A percentile compares a stretch with the other conserved stretches of the same genome.
Evolutionary conservation across 176 grass and related monocot species (phyloP).

Genomic region (Zizania latifolia): DNA sequence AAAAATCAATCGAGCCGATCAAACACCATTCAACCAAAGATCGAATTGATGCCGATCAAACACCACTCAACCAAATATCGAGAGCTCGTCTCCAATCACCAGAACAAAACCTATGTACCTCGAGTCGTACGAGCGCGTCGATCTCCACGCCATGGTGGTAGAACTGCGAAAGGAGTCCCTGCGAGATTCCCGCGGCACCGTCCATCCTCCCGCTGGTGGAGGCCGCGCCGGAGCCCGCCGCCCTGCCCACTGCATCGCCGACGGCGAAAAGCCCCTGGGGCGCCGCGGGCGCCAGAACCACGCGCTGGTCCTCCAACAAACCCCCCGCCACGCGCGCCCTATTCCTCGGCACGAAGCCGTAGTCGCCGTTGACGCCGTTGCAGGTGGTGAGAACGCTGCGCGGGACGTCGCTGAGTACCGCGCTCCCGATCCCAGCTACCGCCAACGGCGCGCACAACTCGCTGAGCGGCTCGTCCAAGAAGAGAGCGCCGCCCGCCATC

Average conservation of each 20-base stretch:
- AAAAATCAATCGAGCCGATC: background rate
- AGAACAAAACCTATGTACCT: slow-evolving; percentile 6
- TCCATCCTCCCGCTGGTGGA: slow-evolving; percentile 34
- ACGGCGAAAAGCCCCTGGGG: background rate
- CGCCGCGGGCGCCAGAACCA: background rate
- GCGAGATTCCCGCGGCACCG: background rate
- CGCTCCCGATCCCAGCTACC: background rate
- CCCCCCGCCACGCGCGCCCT: background rate
- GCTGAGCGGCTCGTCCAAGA: background rate
- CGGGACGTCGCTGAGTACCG: background rate
- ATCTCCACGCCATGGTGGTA: slow-evolving; percentile 41
- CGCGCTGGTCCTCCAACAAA: background rate
- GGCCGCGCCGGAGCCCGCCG: background rate
- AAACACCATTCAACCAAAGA: too few relatives aligned
- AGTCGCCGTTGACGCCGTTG: background rate
- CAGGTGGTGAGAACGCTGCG: slow-evolving; percentile 8
- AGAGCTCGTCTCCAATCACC: too few relatives aligned
- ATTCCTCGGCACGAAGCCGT: slow-evolving; percentile 27
- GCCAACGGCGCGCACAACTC: background rate
- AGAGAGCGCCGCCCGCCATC: background rate
- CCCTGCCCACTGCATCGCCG: background rate
- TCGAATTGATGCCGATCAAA: too few relatives aligned
- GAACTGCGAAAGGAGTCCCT: slow-evolving; percentile 26
- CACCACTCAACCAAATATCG: too few relatives aligned
- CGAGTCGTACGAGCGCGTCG: slow-evolving; percentile 32